A percentile compares a stretch with the other conserved stretches of the same genome.
Evolutionary conservation across 2,329 filamentous ascomycete species (phyloP).

Genomic region (Xylariaceae sp.): DNA sequence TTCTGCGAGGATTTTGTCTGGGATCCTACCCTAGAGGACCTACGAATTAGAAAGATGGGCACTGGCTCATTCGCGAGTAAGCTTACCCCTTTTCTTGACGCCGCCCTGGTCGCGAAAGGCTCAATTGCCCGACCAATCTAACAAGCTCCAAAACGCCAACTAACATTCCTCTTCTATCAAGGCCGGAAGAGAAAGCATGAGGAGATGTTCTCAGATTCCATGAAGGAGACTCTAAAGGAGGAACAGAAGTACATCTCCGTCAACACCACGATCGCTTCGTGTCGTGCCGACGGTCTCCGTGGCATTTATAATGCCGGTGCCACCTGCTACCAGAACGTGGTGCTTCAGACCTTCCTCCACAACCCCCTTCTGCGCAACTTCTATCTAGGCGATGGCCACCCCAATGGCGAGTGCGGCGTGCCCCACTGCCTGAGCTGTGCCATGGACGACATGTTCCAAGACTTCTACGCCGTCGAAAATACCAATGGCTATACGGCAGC

Average conservation of each 20-base stretch:
- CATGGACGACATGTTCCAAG: slow-evolving; percentile 69
- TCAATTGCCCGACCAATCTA: neutral
- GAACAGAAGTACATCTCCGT: slow-evolving; percentile 70
- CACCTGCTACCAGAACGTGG: slow-evolving; percentile 96
- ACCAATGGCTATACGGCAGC: slow-evolving; percentile 88
- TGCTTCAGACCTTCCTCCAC: slow-evolving; percentile 87
- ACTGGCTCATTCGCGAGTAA: slow-evolving; percentile 60
- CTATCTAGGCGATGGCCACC: slow-evolving; percentile 87
- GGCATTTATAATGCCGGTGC: slow-evolving; percentile 98
- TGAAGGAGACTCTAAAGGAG: slow-evolving; percentile 48
- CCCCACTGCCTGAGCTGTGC: slow-evolving; percentile 62
- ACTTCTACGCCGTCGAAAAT: slow-evolving; percentile 66
- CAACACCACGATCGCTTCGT: slow-evolving; percentile 76
- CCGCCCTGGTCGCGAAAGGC: neutral
- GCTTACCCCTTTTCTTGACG: slow-evolving; percentile 21
- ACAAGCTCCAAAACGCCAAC: neutral
- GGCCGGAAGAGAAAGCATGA: slow-evolving; percentile 71
- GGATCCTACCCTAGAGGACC: slow-evolving; percentile 72
- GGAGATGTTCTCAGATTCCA: slow-evolving; percentile 59
- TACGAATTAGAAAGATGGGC: slow-evolving; percentile 64
- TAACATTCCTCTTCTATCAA: slow-evolving; percentile 24
- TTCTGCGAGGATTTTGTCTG: slow-evolving; percentile 79
- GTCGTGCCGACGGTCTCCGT: slow-evolving; percentile 78
- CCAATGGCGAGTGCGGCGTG: slow-evolving; percentile 62
- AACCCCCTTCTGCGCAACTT: slow-evolving; percentile 89